Conservation (phyloP, 2,329 filamentous ascomycete genomes). For the Passalora sequoiae region DNA sequence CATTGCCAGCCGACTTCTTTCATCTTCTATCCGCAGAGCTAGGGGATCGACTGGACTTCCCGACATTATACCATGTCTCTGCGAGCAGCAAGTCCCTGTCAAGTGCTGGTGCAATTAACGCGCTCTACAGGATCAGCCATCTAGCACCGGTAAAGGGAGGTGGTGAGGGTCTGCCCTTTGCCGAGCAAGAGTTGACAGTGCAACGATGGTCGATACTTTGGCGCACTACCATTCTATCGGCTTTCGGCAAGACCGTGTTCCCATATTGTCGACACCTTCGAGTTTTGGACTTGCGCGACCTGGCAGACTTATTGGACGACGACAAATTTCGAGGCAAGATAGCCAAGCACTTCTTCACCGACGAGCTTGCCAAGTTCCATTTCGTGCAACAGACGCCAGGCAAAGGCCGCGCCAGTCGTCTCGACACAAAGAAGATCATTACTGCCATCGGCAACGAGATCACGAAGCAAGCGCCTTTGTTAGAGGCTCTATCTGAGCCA, state of each 20-base stretch:
- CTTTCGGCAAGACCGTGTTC: conserved; percentile 56
- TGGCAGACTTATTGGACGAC: conserved; percentile 57
- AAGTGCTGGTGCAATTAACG: conserved; percentile 52
- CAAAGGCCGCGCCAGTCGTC: conserved; percentile 28
- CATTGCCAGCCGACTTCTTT: conserved; percentile 56
- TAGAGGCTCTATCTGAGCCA: conserved; percentile 47
- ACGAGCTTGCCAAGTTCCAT: conserved; percentile 43
- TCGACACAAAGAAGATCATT: conserved; percentile 42
- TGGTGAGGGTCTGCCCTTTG: conserved; percentile 37
- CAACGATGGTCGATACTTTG: conserved; percentile 60
- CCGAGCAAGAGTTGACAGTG: conserved; percentile 45
- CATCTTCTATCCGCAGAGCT: conserved; percentile 58
- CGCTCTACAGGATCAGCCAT: conserved; percentile 54
- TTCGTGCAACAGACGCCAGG: conserved; percentile 28
- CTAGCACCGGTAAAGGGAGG: conserved; percentile 43
- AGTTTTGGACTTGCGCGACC: conserved; percentile 57
- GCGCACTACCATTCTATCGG: conserved; percentile 64
- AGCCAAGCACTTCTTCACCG: conserved; percentile 53
- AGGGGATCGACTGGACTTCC: conserved; percentile 52
- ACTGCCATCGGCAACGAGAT: conserved; percentile 46
- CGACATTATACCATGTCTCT: conserved; percentile 56
- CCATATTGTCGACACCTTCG: conserved; percentile 67
- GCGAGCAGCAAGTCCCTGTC: conserved; percentile 53
- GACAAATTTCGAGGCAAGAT: conserved; percentile 56
- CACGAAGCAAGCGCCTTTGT: conserved; percentile 39